Evolutionary conservation across 2,329 filamentous ascomycete genomes (phyloP).

Genomic region (Malbranchea zuffiana): DNA sequence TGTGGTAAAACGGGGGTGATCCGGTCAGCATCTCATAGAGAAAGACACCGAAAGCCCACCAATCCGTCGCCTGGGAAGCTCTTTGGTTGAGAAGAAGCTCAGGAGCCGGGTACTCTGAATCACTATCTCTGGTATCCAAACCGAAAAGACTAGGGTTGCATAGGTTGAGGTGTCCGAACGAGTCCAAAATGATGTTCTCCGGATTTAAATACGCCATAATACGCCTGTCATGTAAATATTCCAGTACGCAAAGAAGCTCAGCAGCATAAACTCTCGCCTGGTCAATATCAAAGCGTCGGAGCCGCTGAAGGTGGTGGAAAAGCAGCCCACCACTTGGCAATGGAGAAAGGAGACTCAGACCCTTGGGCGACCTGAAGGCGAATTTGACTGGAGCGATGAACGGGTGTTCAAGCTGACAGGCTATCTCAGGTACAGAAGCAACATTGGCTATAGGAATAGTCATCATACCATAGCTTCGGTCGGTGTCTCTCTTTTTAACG

Average conservation of each 20-base stretch:
- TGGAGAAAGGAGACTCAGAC: slow-evolving; percentile 11
- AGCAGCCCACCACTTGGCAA: slow-evolving; percentile 12
- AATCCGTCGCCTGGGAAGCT: slow-evolving; percentile 8
- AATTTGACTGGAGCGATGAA: slow-evolving; percentile 13
- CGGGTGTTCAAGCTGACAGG: slow-evolving; percentile 10
- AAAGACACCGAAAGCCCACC: slow-evolving; percentile 12
- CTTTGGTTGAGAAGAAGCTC: slow-evolving; percentile 10
- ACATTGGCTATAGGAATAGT: not conserved
- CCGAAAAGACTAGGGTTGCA: slow-evolving; percentile 13
- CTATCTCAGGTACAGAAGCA: not conserved
- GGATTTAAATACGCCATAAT: slow-evolving; percentile 10
- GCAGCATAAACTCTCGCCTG: slow-evolving; percentile 12
- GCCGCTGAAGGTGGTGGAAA: slow-evolving; percentile 13
- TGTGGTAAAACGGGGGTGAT: slow-evolving; percentile 6
- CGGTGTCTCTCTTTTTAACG: not conserved
- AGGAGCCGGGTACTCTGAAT: slow-evolving; percentile 12
- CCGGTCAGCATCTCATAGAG: slow-evolving; percentile 12
- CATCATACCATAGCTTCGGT: not conserved
- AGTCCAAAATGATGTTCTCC: slow-evolving; percentile 14
- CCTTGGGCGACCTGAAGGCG: slow-evolving; percentile 8
- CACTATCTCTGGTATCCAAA: slow-evolving; percentile 8
- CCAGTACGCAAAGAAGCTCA: slow-evolving; percentile 13
- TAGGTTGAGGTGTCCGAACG: slow-evolving; percentile 13
- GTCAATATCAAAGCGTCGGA: slow-evolving; percentile 9
- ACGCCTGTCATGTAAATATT: slow-evolving; percentile 14